These are phyloP conservation scores for Torulaspora quercuum DNA, from an alignment of 805 yeast species.

Conservation along the genomic window DNA sequence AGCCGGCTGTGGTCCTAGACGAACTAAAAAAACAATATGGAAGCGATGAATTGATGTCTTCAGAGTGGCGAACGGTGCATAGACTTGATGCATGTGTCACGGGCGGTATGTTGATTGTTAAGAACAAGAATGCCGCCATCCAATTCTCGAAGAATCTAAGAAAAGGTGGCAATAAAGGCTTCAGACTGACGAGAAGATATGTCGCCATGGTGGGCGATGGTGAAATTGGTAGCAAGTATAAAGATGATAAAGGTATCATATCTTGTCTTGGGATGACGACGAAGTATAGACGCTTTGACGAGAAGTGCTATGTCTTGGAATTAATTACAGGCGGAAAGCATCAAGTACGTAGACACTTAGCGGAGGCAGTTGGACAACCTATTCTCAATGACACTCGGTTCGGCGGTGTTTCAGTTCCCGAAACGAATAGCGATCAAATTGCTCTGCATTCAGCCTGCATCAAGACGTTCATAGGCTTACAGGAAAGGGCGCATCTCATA, in stretches of 20 bases:
- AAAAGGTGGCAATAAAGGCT: slow-evolving; percentile 39
- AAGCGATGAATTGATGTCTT: not conserved
- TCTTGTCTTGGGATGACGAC: slow-evolving; percentile 19
- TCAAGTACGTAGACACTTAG: slow-evolving; percentile 39
- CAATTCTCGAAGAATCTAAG: slow-evolving; percentile 35
- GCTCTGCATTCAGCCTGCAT: slow-evolving; percentile 41
- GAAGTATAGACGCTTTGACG: slow-evolving; percentile 20
- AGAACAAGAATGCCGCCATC: slow-evolving; percentile 34
- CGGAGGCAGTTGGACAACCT: slow-evolving; percentile 25
- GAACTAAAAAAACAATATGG: slow-evolving; percentile 13
- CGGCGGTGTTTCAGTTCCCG: slow-evolving; percentile 18
- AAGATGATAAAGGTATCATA: slow-evolving; percentile 13
- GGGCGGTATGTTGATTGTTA: slow-evolving; percentile 42
- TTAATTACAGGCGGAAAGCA: slow-evolving; percentile 42
- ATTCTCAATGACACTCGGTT: slow-evolving; percentile 34
- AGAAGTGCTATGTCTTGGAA: slow-evolving; percentile 32
- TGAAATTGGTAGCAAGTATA: not conserved
- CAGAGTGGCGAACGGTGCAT: slow-evolving; percentile 35
- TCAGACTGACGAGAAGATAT: slow-evolving; percentile 36
- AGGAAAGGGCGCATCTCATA: slow-evolving; percentile 24
- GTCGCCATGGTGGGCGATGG: slow-evolving; percentile 29
- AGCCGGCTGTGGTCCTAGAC: slow-evolving; percentile 23
- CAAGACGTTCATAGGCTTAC: slow-evolving; percentile 35
- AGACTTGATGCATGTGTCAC: slow-evolving; percentile 41
- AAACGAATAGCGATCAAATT: slow-evolving; percentile 25